Conservation (phyloP, 2,329 filamentous ascomycete species). For the Microcyclosporella mali region DNA sequence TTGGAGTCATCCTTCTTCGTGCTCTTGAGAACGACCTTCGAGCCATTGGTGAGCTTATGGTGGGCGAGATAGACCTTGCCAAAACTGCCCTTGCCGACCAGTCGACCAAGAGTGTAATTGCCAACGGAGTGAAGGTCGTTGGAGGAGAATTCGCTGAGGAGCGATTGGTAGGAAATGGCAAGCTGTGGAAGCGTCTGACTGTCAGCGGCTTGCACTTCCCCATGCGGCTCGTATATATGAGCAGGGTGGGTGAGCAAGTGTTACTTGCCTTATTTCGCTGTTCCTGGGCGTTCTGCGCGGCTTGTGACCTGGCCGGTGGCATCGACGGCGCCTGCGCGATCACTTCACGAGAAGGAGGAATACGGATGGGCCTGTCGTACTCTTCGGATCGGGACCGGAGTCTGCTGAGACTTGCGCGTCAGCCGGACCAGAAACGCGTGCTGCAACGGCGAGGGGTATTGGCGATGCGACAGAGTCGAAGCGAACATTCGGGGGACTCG, state of each 20-base stretch:
- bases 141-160: conserved; percentile 92
- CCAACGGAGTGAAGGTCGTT: conserved; percentile 87
- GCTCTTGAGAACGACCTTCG: conserved; percentile 98
- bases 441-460: too few relatives aligned
- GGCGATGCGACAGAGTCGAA: too few relatives aligned
- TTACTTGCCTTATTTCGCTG: conserved; percentile 31
- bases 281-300: conserved; percentile 32
- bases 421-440: too few relatives aligned
- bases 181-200: conserved; percentile 53
- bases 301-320: conserved; percentile 31
- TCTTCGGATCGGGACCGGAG: too few relatives aligned
- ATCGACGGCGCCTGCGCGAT: conserved; percentile 12
- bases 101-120: conserved; percentile 83
- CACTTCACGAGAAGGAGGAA: too few relatives aligned
- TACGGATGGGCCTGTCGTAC: too few relatives aligned
- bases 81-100: conserved; percentile 97
- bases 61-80: conserved; percentile 95
- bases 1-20: conserved; percentile 95
- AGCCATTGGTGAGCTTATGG: conserved; percentile 97
- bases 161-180: conserved; percentile 91
- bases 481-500: too few relatives aligned
- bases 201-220: conserved; percentile 2
- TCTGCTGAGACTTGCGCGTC: too few relatives aligned
- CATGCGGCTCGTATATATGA: conserved; percentile 1
- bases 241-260: not conserved